These are phyloP conservation scores for Dioscorea zingiberensis DNA, from an alignment of 106 monocot genomes.

Conservation along the genomic window DNA sequence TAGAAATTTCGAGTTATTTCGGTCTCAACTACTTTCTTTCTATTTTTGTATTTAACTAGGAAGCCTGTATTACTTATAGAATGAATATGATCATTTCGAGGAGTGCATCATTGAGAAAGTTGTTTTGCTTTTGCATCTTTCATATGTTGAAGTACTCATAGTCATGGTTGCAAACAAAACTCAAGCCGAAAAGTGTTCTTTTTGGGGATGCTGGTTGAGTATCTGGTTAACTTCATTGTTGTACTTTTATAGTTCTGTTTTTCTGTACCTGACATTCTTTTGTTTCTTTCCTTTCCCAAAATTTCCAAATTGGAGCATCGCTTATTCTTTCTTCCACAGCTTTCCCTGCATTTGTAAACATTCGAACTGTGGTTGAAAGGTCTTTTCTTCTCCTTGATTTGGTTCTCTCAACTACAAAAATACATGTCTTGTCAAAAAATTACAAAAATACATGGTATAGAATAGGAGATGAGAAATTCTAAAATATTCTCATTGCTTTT, in stretches of 20 bases:
- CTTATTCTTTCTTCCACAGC: constrained; percentile 92
- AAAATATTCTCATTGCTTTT: no score
- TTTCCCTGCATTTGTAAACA: constrained; percentile 71
- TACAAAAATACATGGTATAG: background rate
- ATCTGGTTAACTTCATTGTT: constrained; percentile 35
- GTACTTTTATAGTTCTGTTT: background rate
- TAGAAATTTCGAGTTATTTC: no score
- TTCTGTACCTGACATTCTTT: constrained; percentile 1
- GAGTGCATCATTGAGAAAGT: no score
- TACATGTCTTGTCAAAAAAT: no score
- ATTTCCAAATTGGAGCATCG: constrained; percentile 61
- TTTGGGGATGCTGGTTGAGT: constrained; percentile 76
- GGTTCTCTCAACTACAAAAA: constrained; percentile 1
- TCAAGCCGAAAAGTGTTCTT: constrained; percentile 83
- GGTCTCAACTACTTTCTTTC: no score
- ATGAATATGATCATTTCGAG: no score
- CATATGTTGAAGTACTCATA: constrained; percentile 79
- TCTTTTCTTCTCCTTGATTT: constrained; percentile 9
- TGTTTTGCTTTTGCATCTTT: background rate
- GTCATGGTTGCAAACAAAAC: constrained; percentile 95
- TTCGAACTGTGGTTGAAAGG: constrained; percentile 72
- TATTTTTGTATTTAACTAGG: no score
- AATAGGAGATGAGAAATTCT: no score
- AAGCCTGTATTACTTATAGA: no score
- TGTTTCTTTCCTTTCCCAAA: constrained; percentile 33